Evolutionary conservation across 768 basidiomycete species (phyloP).

Genomic region (Boletus reticuloceps): DNA sequence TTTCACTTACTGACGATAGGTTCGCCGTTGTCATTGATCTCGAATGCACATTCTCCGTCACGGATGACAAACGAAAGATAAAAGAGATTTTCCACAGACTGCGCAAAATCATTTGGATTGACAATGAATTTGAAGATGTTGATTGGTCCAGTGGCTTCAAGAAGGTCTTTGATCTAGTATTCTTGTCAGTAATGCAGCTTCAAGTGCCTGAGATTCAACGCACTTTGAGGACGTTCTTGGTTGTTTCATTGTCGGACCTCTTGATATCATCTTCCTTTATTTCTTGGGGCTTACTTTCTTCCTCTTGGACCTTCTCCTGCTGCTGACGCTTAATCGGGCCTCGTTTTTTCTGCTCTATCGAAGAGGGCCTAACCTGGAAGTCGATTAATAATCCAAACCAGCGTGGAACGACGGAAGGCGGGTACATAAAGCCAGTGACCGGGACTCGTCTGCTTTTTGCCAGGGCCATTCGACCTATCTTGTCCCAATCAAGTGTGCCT

Average conservation of each 20-base stretch:
- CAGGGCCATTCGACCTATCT: constrained; percentile 80
- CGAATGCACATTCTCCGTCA: constrained; percentile 77
- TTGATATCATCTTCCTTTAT: constrained; percentile 80
- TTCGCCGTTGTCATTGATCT: constrained; percentile 64
- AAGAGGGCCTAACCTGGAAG: constrained; percentile 88
- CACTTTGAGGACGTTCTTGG: constrained; percentile 78
- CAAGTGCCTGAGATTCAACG: constrained; percentile 22
- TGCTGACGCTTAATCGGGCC: constrained; percentile 55
- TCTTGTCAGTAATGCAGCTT: not conserved
- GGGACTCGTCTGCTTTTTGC: constrained; percentile 78
- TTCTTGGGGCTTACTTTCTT: constrained; percentile 72
- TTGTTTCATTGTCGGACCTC: constrained; percentile 84
- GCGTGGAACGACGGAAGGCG: constrained; percentile 23
- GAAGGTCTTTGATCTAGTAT: constrained; percentile 57
- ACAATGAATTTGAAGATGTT: constrained; percentile 88
- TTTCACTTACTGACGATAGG: constrained; percentile 68
- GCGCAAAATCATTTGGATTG: constrained; percentile 88
- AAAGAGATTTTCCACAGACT: constrained; percentile 96
- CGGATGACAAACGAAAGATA: constrained; percentile 91
- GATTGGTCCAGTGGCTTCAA: constrained; percentile 48
- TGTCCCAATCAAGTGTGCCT: constrained; percentile 72
- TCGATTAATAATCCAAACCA: constrained; percentile 12
- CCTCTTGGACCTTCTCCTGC: constrained; percentile 69
- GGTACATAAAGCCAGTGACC: constrained; percentile 84
- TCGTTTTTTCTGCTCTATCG: constrained; percentile 81